phyloP scores from a whole-genome alignment of 2,329 filamentous ascomycete species.

The Gaeumannomyces tritici region DNA sequence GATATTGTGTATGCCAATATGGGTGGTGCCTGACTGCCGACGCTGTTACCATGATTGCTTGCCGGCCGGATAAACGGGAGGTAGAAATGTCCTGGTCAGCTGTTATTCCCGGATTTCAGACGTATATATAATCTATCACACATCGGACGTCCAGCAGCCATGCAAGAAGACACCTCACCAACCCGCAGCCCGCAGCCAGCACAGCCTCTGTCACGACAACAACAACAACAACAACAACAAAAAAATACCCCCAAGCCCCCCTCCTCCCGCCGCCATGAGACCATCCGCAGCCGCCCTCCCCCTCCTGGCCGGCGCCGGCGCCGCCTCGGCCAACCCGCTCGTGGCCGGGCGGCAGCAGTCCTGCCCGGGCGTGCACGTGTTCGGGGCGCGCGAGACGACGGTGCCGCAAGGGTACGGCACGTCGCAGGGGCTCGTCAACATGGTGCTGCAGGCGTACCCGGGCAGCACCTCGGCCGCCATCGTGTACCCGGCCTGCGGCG shows the following conservation, averaged over 20 bases:
- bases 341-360: constrained; percentile 41
- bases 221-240: too few species aligned
- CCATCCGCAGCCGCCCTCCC: constrained; percentile 11
- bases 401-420: constrained; percentile 43
- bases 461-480: constrained; percentile 46
- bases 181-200: too few species aligned
- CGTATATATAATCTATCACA: not conserved
- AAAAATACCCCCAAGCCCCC: not conserved
- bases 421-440: constrained; percentile 37
- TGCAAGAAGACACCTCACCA: not conserved
- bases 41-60: not conserved
- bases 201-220: too few species aligned
- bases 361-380: constrained; percentile 33
- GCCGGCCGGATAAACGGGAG: not conserved
- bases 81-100: not conserved
- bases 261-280: not conserved
- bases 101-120: not conserved
- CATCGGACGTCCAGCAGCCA: not conserved
- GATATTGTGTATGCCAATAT: not conserved
- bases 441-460: constrained; percentile 34
- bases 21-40: not conserved
- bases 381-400: constrained; percentile 37
- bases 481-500: constrained; percentile 53
- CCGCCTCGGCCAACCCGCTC: too few species aligned
- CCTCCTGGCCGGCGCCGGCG: constrained; percentile 21